These are phyloP conservation scores for Crithidia expoeki DNA, from an alignment of 208 protist genomes.

Conservation along the genomic window DNA sequence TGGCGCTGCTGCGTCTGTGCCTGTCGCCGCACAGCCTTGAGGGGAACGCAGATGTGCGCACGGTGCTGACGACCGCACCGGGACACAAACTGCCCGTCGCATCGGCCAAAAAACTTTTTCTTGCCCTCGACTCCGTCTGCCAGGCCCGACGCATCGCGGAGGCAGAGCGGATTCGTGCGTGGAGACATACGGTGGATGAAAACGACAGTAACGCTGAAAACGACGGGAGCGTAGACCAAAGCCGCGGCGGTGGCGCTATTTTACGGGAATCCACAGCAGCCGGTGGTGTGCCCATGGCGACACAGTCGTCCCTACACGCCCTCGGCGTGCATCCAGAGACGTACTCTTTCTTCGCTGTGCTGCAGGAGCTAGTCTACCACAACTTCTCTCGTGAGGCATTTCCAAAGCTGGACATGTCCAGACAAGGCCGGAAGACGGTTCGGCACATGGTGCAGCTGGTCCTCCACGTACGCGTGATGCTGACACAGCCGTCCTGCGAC, in stretches of 20 bases:
- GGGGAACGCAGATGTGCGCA: slow-evolving; percentile 60
- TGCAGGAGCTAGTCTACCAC: slow-evolving; percentile 59
- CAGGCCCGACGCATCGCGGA: slow-evolving; percentile 31
- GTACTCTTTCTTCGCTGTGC: slow-evolving; percentile 58
- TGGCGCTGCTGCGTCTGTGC: slow-evolving; percentile 67
- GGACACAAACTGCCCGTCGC: slow-evolving; percentile 35
- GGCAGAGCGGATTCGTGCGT: slow-evolving; percentile 17
- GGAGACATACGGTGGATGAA: slow-evolving; percentile 17
- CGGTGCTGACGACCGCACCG: slow-evolving; percentile 48
- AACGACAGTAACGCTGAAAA: neutral
- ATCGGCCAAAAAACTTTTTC: slow-evolving; percentile 50
- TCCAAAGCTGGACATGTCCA: slow-evolving; percentile 48
- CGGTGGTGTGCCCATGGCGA: neutral
- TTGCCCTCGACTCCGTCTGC: slow-evolving; percentile 46
- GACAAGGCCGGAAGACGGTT: slow-evolving; percentile 46
- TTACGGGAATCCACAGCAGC: too few relatives aligned
- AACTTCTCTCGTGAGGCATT: slow-evolving; percentile 46
- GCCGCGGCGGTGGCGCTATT: too few relatives aligned
- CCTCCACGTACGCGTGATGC: slow-evolving; percentile 39
- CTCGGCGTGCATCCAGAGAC: slow-evolving; percentile 27
- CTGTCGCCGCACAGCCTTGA: slow-evolving; percentile 48
- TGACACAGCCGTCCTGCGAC: slow-evolving; percentile 45
- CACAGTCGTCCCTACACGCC: neutral
- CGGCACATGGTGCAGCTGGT: slow-evolving; percentile 45
- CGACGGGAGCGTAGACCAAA: neutral